Evolutionary conservation across 805 yeast species (phyloP).

Genomic region (Wickerhamomyces bisporus): DNA sequence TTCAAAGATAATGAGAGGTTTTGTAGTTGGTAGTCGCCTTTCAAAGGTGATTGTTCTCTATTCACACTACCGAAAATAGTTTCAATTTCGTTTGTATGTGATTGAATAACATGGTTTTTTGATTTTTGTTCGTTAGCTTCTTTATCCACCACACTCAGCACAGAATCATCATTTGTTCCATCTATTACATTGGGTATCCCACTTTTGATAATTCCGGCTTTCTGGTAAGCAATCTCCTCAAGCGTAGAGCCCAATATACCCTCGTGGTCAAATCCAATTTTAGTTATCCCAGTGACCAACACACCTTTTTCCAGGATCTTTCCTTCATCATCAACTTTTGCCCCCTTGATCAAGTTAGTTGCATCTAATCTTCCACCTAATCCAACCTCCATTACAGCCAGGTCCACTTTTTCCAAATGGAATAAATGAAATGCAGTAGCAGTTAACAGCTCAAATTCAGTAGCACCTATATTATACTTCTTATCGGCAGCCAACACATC

Average conservation of each 20-base stretch:
- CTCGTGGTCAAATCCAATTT: conserved; percentile 85
- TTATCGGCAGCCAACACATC: conserved; percentile 38
- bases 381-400: conserved; percentile 92
- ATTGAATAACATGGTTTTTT: conserved; percentile 16
- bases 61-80: conserved; percentile 28
- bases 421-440: conserved; percentile 83
- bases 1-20: conserved; percentile 67
- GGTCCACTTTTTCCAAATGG: conserved; percentile 47
- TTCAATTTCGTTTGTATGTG: conserved; percentile 17
- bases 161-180: conserved; percentile 53
- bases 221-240: conserved; percentile 63
- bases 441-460: conserved; percentile 85
- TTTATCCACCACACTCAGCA: conserved; percentile 38
- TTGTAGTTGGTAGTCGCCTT: conserved; percentile 67
- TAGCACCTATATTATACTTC: conserved; percentile 50
- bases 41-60: conserved; percentile 45
- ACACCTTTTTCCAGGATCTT: conserved; percentile 31
- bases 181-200: conserved; percentile 62
- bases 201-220: conserved; percentile 78
- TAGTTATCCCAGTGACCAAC: conserved; percentile 69
- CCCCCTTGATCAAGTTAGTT: conserved; percentile 61
- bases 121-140: conserved; percentile 32
- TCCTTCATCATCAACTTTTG: conserved; percentile 8
- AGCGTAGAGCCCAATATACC: conserved; percentile 64
- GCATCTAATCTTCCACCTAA: conserved; percentile 89